Conservation (phyloP, 2,329 filamentous ascomycete species). For the Fusarium dimerum region DNA sequence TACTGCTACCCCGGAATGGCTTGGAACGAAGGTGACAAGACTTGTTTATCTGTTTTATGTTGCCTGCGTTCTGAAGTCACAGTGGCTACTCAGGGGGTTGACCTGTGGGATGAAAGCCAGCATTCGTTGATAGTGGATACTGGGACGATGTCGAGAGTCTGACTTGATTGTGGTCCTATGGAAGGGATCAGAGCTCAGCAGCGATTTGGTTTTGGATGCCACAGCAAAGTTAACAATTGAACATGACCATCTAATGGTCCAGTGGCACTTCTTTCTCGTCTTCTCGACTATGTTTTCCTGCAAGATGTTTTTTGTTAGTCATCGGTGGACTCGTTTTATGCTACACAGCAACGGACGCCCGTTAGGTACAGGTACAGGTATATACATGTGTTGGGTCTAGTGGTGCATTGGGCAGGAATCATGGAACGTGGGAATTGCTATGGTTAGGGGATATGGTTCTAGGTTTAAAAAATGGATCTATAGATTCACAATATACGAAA, state of each 20-base stretch:
- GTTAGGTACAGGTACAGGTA: no score
- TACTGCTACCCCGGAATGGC: conserved; percentile 14
- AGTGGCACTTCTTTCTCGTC: conserved; percentile 28
- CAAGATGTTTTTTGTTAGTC: conserved; percentile 22
- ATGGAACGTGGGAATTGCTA: no score
- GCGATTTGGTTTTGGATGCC: conserved; percentile 26
- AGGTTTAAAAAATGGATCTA: no score
- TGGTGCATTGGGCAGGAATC: no score
- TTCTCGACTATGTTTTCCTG: conserved; percentile 25
- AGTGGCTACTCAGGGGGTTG: conserved; percentile 24
- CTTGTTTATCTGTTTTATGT: conserved; percentile 24
- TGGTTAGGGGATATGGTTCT: no score
- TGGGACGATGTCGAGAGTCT: no score
- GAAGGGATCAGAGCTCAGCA: conserved; percentile 22
- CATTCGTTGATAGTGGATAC: no score
- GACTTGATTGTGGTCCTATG: no score
- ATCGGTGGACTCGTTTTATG: conserved; percentile 14
- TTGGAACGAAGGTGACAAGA: conserved; percentile 24
- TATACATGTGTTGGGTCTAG: no score
- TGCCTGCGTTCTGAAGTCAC: conserved; percentile 24
- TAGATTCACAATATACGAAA: no score
- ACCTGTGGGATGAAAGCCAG: neutral
- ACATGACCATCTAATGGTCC: conserved; percentile 26
- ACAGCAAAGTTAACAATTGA: conserved; percentile 32
- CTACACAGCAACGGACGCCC: no score